phyloP scores from a whole-genome alignment of 176 grass and related monocot species.

The Triticum monococcum region DNA sequence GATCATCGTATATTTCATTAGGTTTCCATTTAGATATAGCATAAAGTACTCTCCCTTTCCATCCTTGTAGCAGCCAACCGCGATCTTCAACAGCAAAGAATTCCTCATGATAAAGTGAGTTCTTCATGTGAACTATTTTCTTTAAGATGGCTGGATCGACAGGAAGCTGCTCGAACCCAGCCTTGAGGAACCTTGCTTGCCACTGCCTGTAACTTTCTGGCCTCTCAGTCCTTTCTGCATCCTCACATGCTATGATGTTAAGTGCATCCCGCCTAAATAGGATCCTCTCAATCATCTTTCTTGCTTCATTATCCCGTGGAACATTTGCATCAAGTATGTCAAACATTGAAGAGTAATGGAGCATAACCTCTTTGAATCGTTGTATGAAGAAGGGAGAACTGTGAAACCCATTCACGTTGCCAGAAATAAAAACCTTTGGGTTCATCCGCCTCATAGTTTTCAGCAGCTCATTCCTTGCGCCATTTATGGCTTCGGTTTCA shows the following conservation, averaged over 20 bases:
- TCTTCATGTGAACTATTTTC: conserved; percentile 14
- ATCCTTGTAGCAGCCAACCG: conserved; percentile 50
- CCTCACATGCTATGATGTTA: conserved; percentile 58
- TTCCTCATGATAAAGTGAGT: conserved; percentile 39
- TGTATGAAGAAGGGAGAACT: conserved; percentile 40
- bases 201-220: conserved; percentile 51
- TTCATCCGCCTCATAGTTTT: conserved; percentile 50
- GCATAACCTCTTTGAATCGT: conserved; percentile 50
- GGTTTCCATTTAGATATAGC: conserved; percentile 50
- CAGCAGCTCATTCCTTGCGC: conserved; percentile 49
- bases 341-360: conserved; percentile 50
- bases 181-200: conserved; percentile 43
- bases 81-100: conserved; percentile 45
- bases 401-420: conserved; percentile 43
- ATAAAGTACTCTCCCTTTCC: conserved; percentile 44
- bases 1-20: not conserved
- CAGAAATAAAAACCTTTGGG: conserved; percentile 55
- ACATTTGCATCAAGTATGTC: conserved; percentile 60
- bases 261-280: not conserved
- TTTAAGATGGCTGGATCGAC: conserved; percentile 37
- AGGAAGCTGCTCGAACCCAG: conserved; percentile 47
- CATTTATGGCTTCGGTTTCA: conserved; percentile 40
- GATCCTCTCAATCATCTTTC: conserved; percentile 34
- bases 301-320: conserved; percentile 34
- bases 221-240: conserved; percentile 36